Evolutionary conservation across 1,139 yeast species (phyloP).

Genomic region (Hyphopichia burtonii): DNA sequence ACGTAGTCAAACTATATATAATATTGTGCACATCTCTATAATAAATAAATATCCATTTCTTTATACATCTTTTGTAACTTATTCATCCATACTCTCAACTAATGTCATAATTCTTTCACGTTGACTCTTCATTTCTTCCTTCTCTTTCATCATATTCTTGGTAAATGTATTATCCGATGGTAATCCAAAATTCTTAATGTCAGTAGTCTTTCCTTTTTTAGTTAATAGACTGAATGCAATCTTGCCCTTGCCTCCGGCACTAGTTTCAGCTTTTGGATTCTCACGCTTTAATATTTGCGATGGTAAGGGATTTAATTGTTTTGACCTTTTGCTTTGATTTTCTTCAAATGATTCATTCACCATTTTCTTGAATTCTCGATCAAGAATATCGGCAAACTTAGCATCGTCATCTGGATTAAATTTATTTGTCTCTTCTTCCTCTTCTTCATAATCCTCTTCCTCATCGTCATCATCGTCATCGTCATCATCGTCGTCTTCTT

Average conservation of each 20-base stretch:
- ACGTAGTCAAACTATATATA: conserved; percentile 11
- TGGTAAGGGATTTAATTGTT: background rate
- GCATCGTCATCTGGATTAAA: conserved; percentile 9
- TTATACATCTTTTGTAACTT: background rate
- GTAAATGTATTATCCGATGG: conserved; percentile 53
- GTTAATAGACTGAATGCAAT: conserved; percentile 55
- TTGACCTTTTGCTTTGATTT: background rate
- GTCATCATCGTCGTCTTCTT: conserved; percentile 11
- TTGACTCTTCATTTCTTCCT: conserved; percentile 33
- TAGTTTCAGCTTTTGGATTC: background rate
- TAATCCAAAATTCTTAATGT: conserved; percentile 43
- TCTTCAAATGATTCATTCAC: conserved; percentile 48
- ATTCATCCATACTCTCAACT: conserved; percentile 34
- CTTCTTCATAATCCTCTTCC: conserved; percentile 6
- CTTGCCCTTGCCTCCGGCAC: conserved; percentile 24
- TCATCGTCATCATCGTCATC: conserved; percentile 11
- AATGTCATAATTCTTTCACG: conserved; percentile 42
- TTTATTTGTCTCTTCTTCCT: conserved; percentile 1
- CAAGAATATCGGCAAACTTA: conserved; percentile 23
- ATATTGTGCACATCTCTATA: background rate
- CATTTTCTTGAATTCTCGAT: conserved; percentile 51
- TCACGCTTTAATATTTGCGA: conserved; percentile 7
- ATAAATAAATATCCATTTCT: background rate
- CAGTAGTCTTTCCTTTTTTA: conserved; percentile 47
- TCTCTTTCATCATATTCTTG: conserved; percentile 31